These are phyloP conservation scores for Ophiostoma sp. DNA, from an alignment of 2,329 filamentous ascomycete species.

Conservation along the genomic window DNA sequence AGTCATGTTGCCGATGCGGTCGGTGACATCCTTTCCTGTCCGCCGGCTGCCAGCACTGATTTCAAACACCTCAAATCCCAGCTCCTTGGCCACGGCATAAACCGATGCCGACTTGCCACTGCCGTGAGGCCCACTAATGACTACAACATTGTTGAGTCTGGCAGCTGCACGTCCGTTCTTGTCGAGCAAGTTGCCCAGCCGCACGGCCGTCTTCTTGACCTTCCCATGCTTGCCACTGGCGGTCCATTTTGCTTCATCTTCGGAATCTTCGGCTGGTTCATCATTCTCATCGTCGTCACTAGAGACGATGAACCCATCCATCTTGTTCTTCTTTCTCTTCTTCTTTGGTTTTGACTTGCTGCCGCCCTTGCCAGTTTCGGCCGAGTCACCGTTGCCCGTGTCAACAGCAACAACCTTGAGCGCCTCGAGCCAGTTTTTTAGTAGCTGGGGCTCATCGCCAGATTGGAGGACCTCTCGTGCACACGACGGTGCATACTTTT, in stretches of 20 bases:
- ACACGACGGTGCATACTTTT: conserved; percentile 73
- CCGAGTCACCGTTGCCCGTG: conserved; percentile 44
- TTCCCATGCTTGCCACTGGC: conserved; percentile 36
- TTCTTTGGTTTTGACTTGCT: conserved; percentile 39
- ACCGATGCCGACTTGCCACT: conserved; percentile 92
- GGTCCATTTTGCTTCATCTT: conserved; percentile 49
- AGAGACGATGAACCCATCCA: conserved; percentile 74
- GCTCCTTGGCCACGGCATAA: conserved; percentile 84
- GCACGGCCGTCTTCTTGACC: conserved; percentile 51
- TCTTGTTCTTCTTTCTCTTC: conserved; percentile 64
- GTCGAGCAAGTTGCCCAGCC: conserved; percentile 34
- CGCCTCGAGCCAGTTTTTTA: conserved; percentile 75
- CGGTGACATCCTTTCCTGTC: conserved; percentile 82
- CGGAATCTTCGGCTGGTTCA: conserved; percentile 63
- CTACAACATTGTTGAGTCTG: conserved; percentile 66
- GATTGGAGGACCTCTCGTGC: conserved; percentile 70
- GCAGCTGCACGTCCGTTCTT: conserved; percentile 36
- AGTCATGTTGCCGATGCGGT: conserved; percentile 94
- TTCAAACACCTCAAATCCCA: conserved; percentile 92
- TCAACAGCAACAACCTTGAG: conserved; percentile 73
- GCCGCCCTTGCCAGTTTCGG: conserved; percentile 31
- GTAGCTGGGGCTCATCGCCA: conserved; percentile 61
- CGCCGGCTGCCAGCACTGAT: conserved; percentile 79
- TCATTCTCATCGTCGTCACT: conserved; percentile 72
- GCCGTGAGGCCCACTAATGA: conserved; percentile 83